Percentiles rank a stretch among this genome's conserved stretches.
phyloP scores from a whole-genome alignment of 139 green algal genomes.

The Chlamydomonas applanata region DNA sequence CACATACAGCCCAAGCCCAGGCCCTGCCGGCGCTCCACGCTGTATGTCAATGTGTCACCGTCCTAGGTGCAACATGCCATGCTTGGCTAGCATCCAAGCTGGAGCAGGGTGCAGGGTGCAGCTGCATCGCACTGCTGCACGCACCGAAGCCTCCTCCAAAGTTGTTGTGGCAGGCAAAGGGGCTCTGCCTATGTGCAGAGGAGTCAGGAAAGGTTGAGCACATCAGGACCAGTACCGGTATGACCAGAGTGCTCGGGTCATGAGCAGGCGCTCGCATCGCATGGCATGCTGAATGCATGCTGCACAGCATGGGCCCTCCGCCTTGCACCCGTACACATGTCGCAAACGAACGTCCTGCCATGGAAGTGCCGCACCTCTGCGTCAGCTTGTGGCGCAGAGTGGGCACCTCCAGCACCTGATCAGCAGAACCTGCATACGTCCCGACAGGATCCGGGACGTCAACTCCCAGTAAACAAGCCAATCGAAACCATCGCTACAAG shows the following conservation, averaged over 20 bases:
- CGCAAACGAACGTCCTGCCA: too few species aligned
- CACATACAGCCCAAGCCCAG: too few species aligned
- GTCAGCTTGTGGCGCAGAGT: constrained; percentile 44
- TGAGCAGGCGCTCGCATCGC: background rate
- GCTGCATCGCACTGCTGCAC: background rate
- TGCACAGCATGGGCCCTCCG: background rate
- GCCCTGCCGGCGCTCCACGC: too few species aligned
- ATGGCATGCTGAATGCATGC: background rate
- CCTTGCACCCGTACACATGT: too few species aligned
- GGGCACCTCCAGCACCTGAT: constrained; percentile 66
- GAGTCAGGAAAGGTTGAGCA: background rate
- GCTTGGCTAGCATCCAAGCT: too few species aligned
- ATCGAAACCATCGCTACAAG: too few species aligned
- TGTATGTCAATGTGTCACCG: too few species aligned
- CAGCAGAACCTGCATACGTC: constrained; percentile 18
- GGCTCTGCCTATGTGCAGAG: constrained; percentile 39
- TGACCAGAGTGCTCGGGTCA: too few species aligned
- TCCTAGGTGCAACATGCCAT: too few species aligned
- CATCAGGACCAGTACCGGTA: constrained; percentile 7
- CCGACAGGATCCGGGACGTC: too few species aligned
- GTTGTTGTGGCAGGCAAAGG: constrained; percentile 66
- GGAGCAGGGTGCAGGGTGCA: background rate
- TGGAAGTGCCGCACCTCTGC: constrained; percentile 39
- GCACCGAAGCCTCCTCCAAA: constrained; percentile 85
- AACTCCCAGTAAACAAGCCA: too few species aligned